Evolutionary conservation across 2,329 filamentous ascomycete species (phyloP).

Genomic region (Trichoderma guizhouense): DNA sequence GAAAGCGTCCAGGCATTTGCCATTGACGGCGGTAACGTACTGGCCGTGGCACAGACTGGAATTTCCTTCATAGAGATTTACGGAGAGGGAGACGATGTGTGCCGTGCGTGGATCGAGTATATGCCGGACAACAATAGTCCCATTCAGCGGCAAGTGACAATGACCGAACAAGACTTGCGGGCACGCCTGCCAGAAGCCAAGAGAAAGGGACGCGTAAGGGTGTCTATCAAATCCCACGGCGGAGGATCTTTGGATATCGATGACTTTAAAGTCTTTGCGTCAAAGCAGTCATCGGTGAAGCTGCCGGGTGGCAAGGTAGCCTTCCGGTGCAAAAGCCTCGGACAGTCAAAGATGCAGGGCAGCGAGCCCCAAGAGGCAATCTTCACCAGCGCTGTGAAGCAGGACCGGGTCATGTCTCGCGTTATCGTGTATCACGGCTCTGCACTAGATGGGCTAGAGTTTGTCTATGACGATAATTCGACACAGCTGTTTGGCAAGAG

Average conservation of each 20-base stretch:
- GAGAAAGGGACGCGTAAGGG: constrained; percentile 65
- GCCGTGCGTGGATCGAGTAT: constrained; percentile 79
- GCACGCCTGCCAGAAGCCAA: constrained; percentile 68
- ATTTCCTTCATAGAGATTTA: constrained; percentile 84
- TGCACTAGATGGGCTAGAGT: constrained; percentile 83
- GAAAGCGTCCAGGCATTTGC: constrained; percentile 82
- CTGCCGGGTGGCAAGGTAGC: constrained; percentile 67
- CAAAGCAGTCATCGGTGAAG: constrained; percentile 70
- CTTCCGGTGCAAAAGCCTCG: constrained; percentile 72
- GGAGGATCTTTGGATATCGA: constrained; percentile 71
- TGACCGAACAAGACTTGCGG: constrained; percentile 74
- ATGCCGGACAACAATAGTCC: constrained; percentile 57
- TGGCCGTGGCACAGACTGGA: constrained; percentile 76
- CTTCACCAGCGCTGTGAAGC: constrained; percentile 64
- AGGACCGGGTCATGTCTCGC: constrained; percentile 69
- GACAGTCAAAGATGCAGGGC: constrained; percentile 67
- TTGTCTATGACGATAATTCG: constrained; percentile 83
- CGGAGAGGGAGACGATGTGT: constrained; percentile 74
- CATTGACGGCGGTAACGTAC: constrained; percentile 70
- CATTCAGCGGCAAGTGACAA: constrained; percentile 66
- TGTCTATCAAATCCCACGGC: constrained; percentile 73
- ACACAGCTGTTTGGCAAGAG: constrained; percentile 83
- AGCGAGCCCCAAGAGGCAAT: constrained; percentile 69
- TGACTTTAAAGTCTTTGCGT: constrained; percentile 69
- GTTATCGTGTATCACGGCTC: constrained; percentile 74